Conservation (phyloP, 169 alveolate species). For the Plasmodium berghei region DNA sequence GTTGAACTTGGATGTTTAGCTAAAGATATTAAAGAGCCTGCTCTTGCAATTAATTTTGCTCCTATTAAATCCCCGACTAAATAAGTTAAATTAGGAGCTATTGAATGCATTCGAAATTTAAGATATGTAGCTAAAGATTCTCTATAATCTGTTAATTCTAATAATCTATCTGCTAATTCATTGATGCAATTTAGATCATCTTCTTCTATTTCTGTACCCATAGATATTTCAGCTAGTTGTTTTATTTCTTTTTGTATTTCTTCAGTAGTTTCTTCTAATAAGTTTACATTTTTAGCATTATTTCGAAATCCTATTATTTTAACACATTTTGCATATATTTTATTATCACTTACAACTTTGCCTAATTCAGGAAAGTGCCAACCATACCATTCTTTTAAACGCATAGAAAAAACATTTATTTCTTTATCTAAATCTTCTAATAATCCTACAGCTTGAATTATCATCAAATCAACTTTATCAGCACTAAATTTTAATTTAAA, state of each 20-base stretch:
- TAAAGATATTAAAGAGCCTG: constrained; percentile 97
- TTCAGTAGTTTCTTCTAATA: constrained; percentile 91
- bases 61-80: constrained; percentile 99
- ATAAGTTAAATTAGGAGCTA: constrained; percentile 99
- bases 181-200: constrained; percentile 96
- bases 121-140: constrained; percentile 95
- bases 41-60: constrained; percentile 99
- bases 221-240: constrained; percentile 99
- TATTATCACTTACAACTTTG: constrained; percentile 95
- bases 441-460: constrained; percentile 98
- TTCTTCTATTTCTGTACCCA: constrained; percentile 99
- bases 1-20: constrained; percentile 99
- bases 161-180: constrained; percentile 95
- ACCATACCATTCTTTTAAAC: constrained; percentile 98
- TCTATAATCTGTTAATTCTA: constrained; percentile 96
- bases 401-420: constrained; percentile 99
- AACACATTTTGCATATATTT: constrained; percentile 93
- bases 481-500: constrained; percentile 98
- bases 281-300: constrained; percentile 85
- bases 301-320: constrained; percentile 92
- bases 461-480: constrained; percentile 99
- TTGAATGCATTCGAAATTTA: constrained; percentile 97
- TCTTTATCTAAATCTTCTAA: constrained; percentile 98
- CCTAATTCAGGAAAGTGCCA: constrained; percentile 99
- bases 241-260: constrained; percentile 96